phyloP scores from a whole-genome alignment of 257 asterid genomes.

The Craterostigma plantagineum region DNA sequence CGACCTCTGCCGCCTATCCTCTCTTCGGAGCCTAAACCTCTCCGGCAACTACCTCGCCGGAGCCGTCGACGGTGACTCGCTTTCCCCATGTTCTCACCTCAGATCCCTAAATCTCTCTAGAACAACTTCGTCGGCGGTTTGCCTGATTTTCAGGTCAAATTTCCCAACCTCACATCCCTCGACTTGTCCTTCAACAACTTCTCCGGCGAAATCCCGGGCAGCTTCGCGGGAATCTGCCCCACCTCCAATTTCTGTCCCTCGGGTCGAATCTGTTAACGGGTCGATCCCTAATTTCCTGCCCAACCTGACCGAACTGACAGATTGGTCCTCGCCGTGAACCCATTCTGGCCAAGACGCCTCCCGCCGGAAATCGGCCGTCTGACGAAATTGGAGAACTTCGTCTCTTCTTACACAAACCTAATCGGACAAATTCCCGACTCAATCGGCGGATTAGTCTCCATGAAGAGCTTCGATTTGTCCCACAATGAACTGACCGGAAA shows the following conservation, averaged over 20 bases:
- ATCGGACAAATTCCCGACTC: constrained; percentile 44
- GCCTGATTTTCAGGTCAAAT: constrained; percentile 31
- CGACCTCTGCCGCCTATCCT: constrained; percentile 39
- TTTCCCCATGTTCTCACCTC: constrained; percentile 40
- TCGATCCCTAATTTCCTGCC: constrained; percentile 47
- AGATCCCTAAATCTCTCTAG: constrained; percentile 22
- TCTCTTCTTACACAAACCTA: constrained; percentile 22
- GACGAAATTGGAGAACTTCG: constrained; percentile 26
- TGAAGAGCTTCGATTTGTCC: constrained; percentile 34
- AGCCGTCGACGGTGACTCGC: constrained; percentile 14
- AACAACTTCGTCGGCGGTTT: constrained; percentile 36
- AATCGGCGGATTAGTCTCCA: constrained; percentile 28
- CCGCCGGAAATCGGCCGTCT: constrained; percentile 46
- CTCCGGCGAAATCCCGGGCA: constrained; percentile 47
- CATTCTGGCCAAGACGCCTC: constrained; percentile 32
- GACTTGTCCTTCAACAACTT: constrained; percentile 50
- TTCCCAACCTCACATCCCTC: constrained; percentile 28
- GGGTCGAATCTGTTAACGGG: constrained; percentile 40
- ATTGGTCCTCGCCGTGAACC: constrained; percentile 26
- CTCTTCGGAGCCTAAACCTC: constrained; percentile 26
- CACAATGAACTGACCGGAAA: constrained; percentile 34
- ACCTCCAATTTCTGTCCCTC: constrained; percentile 23
- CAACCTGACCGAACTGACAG: constrained; percentile 44
- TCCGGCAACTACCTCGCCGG: constrained; percentile 24
- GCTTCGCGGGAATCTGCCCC: constrained; percentile 30